phyloP scores from a whole-genome alignment of 1,139 yeast species.

The Kodamaea ohmeri region DNA sequence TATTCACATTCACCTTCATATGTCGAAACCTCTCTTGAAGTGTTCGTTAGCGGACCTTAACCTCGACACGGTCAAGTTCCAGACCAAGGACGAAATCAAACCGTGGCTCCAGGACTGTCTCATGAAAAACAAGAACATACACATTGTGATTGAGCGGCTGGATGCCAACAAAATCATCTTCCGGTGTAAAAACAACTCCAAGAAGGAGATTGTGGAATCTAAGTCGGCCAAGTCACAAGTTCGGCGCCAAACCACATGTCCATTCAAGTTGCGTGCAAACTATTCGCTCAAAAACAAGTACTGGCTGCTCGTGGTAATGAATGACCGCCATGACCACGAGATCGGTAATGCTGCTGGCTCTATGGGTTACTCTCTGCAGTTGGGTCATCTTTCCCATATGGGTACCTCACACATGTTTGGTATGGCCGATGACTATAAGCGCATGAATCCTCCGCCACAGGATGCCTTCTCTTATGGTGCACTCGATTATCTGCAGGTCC shows the following conservation, averaged over 20 bases:
- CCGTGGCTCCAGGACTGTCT: conserved; percentile 61
- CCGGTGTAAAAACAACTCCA: conserved; percentile 48
- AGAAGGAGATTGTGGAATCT: conserved; percentile 14
- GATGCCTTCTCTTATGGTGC: conserved; percentile 9
- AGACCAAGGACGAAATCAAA: conserved; percentile 44
- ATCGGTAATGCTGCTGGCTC: conserved; percentile 10
- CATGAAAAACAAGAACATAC: conserved; percentile 50
- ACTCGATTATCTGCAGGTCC: conserved; percentile 6
- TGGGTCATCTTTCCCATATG: conserved; percentile 4
- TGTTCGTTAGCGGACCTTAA: conserved; percentile 14
- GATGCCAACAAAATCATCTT: conserved; percentile 68
- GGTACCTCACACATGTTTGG: conserved; percentile 6
- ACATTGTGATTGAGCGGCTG: conserved; percentile 66
- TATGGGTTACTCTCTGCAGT: conserved; percentile 1
- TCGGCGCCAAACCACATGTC: conserved; percentile 46
- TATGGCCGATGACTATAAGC: conserved; percentile 8
- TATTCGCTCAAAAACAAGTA: conserved; percentile 51
- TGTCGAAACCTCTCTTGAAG: conserved; percentile 9
- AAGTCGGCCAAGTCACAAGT: conserved; percentile 11
- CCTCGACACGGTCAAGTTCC: conserved; percentile 15
- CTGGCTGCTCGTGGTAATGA: conserved; percentile 63
- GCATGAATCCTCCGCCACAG: conserved; percentile 8
- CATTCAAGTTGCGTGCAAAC: conserved; percentile 69
- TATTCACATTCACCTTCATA: neutral
- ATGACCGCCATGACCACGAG: conserved; percentile 49